Conservation (phyloP, 2,329 filamentous ascomycete genomes). For the Diaporthe velutina region DNA sequence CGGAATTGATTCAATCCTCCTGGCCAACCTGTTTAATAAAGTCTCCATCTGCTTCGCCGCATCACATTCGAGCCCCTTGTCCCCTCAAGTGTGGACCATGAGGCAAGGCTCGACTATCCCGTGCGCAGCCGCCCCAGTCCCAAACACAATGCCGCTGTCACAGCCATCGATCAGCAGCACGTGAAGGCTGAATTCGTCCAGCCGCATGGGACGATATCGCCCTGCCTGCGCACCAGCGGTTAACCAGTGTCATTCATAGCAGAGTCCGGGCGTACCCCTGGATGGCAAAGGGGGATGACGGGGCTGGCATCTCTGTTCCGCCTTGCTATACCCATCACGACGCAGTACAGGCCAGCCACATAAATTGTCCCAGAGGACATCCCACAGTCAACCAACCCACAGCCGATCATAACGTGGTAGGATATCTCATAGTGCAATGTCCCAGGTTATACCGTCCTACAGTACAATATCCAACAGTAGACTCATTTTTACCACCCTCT, state of each 20-base stretch:
- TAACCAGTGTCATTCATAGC: not conserved
- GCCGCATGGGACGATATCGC: slow-evolving; percentile 18
- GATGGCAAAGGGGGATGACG: not conserved
- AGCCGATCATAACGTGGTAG: too few species aligned
- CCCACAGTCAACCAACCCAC: too few species aligned
- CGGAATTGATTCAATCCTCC: not conserved
- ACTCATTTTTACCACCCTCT: too few species aligned
- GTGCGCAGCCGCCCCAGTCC: not conserved
- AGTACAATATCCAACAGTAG: too few species aligned
- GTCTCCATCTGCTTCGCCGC: not conserved
- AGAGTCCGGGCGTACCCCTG: too few species aligned
- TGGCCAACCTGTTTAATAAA: not conserved
- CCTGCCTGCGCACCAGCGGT: slow-evolving; percentile 19
- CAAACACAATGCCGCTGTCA: not conserved
- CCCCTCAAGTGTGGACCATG: not conserved
- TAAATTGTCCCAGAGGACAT: too few species aligned
- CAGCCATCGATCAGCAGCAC: slow-evolving; percentile 66
- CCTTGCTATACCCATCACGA: too few species aligned
- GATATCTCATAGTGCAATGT: too few species aligned
- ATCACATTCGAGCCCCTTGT: not conserved
- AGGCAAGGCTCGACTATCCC: slow-evolving; percentile 49
- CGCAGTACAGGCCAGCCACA: too few species aligned
- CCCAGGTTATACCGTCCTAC: too few species aligned
- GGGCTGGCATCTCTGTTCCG: not conserved
- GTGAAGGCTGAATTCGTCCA: slow-evolving; percentile 14